These are phyloP conservation scores for Fusarium mangiferae DNA, from an alignment of 2,329 filamentous ascomycete species.

Conservation along the genomic window DNA sequence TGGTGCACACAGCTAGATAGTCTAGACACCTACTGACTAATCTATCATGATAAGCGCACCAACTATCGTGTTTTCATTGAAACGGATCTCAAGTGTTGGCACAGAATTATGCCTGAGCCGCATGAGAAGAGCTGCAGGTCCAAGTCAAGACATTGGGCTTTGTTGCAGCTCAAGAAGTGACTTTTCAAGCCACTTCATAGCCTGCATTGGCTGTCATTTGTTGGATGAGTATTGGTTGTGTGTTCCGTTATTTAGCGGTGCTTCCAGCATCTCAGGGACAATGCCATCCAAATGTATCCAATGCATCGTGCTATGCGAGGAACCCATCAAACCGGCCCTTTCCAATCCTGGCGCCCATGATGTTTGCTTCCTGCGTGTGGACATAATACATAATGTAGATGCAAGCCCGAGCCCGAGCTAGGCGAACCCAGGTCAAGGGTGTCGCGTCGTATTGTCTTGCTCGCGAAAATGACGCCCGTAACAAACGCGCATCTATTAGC, in stretches of 20 bases:
- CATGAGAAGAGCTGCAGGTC: background rate
- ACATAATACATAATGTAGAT: background rate
- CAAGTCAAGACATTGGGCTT: background rate
- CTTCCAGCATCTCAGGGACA: background rate
- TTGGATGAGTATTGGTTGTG: background rate
- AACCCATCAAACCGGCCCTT: background rate
- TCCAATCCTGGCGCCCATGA: background rate
- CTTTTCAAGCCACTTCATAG: background rate
- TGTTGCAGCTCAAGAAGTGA: background rate
- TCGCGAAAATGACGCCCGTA: conserved; percentile 20
- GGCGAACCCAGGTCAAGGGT: background rate
- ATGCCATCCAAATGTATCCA: background rate
- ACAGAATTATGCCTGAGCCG: background rate
- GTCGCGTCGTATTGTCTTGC: background rate
- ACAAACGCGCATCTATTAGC: conserved; percentile 7
- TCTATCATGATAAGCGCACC: background rate
- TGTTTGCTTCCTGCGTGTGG: background rate
- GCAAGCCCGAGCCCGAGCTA: background rate
- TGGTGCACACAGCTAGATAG: background rate
- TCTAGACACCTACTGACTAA: background rate
- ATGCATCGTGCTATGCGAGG: background rate
- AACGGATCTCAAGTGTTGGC: background rate
- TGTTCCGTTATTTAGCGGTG: background rate
- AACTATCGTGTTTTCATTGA: background rate
- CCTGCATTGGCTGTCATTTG: background rate